phyloP scores from a whole-genome alignment of 345 rosid species.

The Citrus inodora region DNA sequence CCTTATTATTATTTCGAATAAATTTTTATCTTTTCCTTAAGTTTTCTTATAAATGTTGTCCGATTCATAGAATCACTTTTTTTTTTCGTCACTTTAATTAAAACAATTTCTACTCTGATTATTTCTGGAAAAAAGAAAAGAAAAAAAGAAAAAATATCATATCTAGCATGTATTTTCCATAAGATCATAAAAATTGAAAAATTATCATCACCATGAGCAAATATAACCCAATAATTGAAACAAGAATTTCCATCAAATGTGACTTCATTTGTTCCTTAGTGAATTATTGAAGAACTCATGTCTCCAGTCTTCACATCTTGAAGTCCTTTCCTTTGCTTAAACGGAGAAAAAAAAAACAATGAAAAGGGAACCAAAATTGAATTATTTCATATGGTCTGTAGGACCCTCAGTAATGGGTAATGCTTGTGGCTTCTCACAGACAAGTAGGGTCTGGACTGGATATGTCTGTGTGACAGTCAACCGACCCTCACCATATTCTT shows the following conservation, averaged over 20 bases:
- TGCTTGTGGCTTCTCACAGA: conserved; percentile 18
- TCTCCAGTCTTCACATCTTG: conserved; percentile 8
- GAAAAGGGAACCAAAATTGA: not conserved
- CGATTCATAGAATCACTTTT: no score
- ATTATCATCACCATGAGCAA: not conserved
- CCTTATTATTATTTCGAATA: no score
- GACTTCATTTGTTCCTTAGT: conserved; percentile 10
- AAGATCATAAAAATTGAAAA: no score
- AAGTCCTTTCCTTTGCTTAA: not conserved
- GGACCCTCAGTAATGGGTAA: conserved; percentile 3
- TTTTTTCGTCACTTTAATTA: no score
- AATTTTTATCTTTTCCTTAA: no score
- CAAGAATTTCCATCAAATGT: conserved; percentile 15
- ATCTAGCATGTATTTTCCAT: no score
- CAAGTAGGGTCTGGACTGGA: not conserved
- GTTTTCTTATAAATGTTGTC: no score
- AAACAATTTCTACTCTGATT: no score
- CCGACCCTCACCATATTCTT: not conserved
- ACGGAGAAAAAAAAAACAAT: not conserved
- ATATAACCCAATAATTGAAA: conserved; percentile 11
- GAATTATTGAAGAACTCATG: conserved; percentile 22
- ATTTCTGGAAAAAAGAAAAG: no score
- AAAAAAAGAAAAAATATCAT: no score
- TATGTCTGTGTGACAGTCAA: not conserved
- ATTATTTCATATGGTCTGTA: conserved; percentile 6